Percentiles rank a stretch among this genome's conserved stretches.
Evolutionary conservation across 345 rosid species (phyloP).

Genomic region (Citrus hindsii): DNA sequence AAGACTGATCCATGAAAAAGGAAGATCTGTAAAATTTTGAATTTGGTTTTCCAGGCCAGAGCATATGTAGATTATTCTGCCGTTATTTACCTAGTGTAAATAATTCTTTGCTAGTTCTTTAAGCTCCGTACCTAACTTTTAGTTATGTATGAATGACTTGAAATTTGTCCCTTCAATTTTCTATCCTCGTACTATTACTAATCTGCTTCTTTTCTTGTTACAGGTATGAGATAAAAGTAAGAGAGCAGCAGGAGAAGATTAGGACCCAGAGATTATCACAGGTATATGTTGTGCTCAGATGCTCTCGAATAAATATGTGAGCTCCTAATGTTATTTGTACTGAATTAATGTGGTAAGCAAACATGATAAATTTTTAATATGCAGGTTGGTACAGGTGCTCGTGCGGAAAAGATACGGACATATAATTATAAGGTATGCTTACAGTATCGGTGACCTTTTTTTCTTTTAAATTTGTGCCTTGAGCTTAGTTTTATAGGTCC

Average conservation of each 20-base stretch:
- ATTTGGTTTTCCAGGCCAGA: background rate
- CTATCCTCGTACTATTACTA: background rate
- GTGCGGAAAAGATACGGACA: constrained; percentile 93
- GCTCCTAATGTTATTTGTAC: background rate
- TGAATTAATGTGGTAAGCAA: background rate
- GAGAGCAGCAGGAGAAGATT: constrained; percentile 84
- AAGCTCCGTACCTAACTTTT: background rate
- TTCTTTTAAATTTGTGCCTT: too few relatives aligned
- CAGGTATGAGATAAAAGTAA: constrained; percentile 88
- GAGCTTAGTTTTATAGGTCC: background rate
- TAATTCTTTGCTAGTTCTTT: background rate
- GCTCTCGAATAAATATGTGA: background rate
- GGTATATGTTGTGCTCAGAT: constrained; percentile 30
- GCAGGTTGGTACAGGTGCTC: constrained; percentile 96
- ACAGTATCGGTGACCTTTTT: background rate
- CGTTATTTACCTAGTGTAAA: background rate
- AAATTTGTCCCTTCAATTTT: background rate
- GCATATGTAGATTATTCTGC: background rate
- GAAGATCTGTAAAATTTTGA: background rate
- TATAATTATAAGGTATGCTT: constrained; percentile 76
- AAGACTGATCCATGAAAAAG: background rate
- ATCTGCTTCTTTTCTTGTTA: constrained; percentile 15
- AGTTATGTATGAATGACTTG: background rate
- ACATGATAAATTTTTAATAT: constrained; percentile 6
- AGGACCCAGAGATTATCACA: constrained; percentile 71